A percentile compares a stretch with the other conserved stretches of the same genome.
Evolutionary conservation across 1,139 yeast genomes (phyloP).

Genomic region (Taphrina communis): DNA sequence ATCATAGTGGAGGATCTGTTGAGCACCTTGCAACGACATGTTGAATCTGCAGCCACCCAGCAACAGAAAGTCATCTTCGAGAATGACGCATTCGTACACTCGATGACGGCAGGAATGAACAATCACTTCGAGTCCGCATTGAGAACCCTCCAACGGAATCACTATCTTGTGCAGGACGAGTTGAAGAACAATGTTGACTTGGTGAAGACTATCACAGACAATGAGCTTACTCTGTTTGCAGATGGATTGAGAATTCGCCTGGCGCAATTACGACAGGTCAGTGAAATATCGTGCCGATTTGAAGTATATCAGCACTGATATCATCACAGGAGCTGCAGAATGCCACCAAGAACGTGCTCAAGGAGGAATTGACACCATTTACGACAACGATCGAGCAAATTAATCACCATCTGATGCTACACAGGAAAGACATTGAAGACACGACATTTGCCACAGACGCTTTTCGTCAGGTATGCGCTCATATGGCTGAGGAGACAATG

Average conservation of each 20-base stretch:
- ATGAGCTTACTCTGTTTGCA: background rate
- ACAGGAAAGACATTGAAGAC: background rate
- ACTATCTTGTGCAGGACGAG: background rate
- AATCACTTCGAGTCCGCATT: background rate
- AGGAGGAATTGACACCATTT: background rate
- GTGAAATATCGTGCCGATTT: background rate
- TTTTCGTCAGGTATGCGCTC: background rate
- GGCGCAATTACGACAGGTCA: background rate
- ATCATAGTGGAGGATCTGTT: background rate
- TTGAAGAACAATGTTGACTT: background rate
- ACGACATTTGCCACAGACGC: background rate
- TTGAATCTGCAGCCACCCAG: background rate
- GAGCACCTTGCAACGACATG: constrained; percentile 2
- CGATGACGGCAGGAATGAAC: constrained; percentile 1
- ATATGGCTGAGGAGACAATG: background rate
- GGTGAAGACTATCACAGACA: background rate
- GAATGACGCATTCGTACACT: background rate
- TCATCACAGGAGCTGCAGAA: background rate
- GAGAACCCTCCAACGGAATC: background rate
- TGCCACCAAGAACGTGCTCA: background rate
- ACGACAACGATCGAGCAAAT: background rate
- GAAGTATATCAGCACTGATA: background rate
- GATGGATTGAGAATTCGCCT: background rate
- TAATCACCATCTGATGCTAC: background rate
- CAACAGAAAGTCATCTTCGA: background rate